Conservation (phyloP, 306 rosid genomes). For the Quercus mongolica region DNA sequence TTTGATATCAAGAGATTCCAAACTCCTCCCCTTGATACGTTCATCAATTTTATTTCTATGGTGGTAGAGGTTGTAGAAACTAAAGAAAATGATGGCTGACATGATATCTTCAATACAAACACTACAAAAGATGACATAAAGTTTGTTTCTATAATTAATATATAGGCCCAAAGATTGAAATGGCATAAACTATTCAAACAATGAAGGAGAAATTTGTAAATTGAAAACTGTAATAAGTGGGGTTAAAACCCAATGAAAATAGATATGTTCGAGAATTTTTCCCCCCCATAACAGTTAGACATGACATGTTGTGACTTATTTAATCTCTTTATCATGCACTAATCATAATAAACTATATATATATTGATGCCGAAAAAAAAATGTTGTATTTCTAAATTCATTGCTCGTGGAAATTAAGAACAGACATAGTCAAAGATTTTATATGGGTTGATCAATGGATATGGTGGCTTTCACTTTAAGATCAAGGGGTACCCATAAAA, state of each 20-base stretch:
- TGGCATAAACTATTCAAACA: constrained; percentile 25
- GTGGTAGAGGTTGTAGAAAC: constrained; percentile 33
- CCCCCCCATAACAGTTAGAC: too few species aligned
- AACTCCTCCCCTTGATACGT: constrained; percentile 5
- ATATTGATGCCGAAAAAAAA: too few species aligned
- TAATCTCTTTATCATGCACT: too few species aligned
- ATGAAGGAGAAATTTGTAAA: constrained; percentile 1
- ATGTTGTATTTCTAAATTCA: too few species aligned
- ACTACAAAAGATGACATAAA: constrained; percentile 32
- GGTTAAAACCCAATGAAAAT: too few species aligned
- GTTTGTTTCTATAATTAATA: constrained; percentile 31
- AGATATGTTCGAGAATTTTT: too few species aligned
- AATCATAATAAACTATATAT: too few species aligned
- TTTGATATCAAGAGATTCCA: constrained; percentile 30
- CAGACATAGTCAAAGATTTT: too few species aligned
- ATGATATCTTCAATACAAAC: constrained; percentile 29
- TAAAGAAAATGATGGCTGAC: constrained; percentile 49
- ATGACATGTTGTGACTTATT: too few species aligned
- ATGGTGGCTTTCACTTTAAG: too few species aligned
- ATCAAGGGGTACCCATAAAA: not conserved
- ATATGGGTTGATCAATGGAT: not conserved
- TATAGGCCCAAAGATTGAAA: constrained; percentile 22
- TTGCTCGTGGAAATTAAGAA: too few species aligned
- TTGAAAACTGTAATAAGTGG: not conserved
- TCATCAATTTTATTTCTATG: constrained; percentile 12